Conservation (phyloP, 805 yeast genomes). For the Brettanomyces custersianus region DNA sequence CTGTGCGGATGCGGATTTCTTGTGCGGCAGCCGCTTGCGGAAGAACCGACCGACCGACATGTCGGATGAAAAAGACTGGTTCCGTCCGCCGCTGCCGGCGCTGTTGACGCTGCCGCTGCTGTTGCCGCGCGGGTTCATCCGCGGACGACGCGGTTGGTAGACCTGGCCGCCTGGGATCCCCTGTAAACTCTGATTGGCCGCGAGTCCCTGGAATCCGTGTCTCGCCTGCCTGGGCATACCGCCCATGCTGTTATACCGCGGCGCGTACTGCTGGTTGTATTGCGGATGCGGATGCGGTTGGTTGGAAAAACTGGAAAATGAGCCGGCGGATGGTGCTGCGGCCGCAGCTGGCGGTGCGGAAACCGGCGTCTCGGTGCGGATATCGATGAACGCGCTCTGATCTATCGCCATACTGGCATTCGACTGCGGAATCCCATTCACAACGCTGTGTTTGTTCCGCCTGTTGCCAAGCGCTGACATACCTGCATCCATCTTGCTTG, state of each 20-base stretch:
- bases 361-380: constrained; percentile 32
- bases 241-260: not conserved
- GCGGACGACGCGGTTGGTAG: no score
- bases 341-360: not conserved
- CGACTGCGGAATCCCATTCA: constrained; percentile 17
- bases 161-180: no score
- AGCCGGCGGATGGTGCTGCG: not conserved
- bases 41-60: constrained; percentile 32
- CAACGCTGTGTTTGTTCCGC: constrained; percentile 7
- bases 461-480: constrained; percentile 16
- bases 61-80: constrained; percentile 26
- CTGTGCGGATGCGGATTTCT: constrained; percentile 17
- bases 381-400: constrained; percentile 36
- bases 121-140: constrained; percentile 6
- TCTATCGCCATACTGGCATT: constrained; percentile 29
- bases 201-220: constrained; percentile 8
- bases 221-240: not conserved
- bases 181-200: constrained; percentile 3
- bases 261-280: no score
- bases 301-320: not conserved
- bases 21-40: constrained; percentile 22
- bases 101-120: constrained; percentile 5
- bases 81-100: not conserved
- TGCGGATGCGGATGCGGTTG: no score
- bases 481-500: constrained; percentile 25